Percentiles rank a stretch among this genome's conserved stretches.
phyloP scores from a whole-genome alignment of 2,329 filamentous ascomycete species.

The Trichoderma sp. region DNA sequence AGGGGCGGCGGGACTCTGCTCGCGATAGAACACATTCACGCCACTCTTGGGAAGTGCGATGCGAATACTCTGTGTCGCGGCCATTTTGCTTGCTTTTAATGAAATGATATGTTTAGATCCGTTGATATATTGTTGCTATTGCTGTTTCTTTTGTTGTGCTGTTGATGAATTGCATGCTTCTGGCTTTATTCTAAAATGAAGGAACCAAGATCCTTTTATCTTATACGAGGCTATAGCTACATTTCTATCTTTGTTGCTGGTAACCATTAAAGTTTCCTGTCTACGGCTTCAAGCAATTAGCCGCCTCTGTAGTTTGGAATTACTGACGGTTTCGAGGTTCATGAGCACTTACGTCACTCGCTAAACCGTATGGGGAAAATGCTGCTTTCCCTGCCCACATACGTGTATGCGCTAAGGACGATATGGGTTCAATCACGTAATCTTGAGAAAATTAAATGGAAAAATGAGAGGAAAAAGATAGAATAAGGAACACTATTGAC shows the following conservation, averaged over 20 bases:
- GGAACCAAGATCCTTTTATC: neutral
- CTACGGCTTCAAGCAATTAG: neutral
- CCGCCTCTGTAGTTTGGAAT: neutral
- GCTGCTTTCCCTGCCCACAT: neutral
- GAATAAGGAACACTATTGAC: neutral
- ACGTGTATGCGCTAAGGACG: neutral
- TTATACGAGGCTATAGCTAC: neutral
- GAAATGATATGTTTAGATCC: neutral
- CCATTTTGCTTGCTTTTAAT: neutral
- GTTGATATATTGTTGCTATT: neutral
- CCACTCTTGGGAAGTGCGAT: conserved; percentile 7
- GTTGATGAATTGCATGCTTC: neutral
- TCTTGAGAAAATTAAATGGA: neutral
- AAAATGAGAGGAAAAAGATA: neutral
- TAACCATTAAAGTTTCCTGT: neutral
- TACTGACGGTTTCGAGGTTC: neutral
- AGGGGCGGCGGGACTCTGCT: neutral
- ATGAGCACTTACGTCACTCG: neutral
- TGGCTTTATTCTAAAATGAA: neutral
- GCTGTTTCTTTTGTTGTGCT: neutral
- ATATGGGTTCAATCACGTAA: neutral
- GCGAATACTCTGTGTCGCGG: conserved; percentile 3
- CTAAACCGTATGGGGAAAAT: conserved; percentile 11
- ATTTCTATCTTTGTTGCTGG: neutral
- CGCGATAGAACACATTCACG: conserved; percentile 16